A percentile compares a stretch with the other conserved stretches of the same genome.
Evolutionary conservation across 2,329 filamentous ascomycete species (phyloP).

Genomic region (Cercospora sp.): DNA sequence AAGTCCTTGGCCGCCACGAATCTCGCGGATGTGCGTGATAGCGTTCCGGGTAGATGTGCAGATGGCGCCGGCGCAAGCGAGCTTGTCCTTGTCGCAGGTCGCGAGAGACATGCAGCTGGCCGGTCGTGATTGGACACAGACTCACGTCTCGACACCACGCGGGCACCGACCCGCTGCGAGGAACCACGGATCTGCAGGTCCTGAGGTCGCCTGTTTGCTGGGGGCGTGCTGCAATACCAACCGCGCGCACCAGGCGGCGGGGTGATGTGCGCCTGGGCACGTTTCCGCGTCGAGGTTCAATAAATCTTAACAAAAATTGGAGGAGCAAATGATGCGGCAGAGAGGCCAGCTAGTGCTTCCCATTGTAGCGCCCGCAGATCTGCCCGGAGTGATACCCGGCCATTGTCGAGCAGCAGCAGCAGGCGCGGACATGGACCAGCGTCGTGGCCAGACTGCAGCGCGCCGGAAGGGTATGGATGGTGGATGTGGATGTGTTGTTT

Average conservation of each 20-base stretch:
- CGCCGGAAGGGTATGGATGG: neutral
- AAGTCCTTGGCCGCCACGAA: conserved; percentile 3
- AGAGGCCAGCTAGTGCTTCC: neutral
- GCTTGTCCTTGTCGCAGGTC: neutral
- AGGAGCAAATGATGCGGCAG: neutral
- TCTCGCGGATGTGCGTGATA: conserved; percentile 3
- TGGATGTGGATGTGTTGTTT: neutral
- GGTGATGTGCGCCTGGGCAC: neutral
- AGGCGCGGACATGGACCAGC: neutral
- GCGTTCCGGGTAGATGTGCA: conserved; percentile 5
- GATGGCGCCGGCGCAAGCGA: conserved; percentile 5
- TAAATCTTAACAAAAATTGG: neutral
- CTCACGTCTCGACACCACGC: conserved; percentile 7
- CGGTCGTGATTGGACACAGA: neutral
- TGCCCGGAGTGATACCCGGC: neutral
- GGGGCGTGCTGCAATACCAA: neutral
- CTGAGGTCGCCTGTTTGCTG: neutral
- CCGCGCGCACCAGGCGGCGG: neutral
- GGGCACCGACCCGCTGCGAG: neutral
- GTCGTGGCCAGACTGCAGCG: neutral
- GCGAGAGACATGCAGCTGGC: neutral
- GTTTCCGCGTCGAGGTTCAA: neutral
- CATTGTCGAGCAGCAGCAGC: neutral
- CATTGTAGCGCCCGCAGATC: neutral
- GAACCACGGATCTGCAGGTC: conserved; percentile 6